Evolutionary conservation across 202 grass and related monocot species (phyloP).

Genomic region (Hordeum pubiflorum): DNA sequence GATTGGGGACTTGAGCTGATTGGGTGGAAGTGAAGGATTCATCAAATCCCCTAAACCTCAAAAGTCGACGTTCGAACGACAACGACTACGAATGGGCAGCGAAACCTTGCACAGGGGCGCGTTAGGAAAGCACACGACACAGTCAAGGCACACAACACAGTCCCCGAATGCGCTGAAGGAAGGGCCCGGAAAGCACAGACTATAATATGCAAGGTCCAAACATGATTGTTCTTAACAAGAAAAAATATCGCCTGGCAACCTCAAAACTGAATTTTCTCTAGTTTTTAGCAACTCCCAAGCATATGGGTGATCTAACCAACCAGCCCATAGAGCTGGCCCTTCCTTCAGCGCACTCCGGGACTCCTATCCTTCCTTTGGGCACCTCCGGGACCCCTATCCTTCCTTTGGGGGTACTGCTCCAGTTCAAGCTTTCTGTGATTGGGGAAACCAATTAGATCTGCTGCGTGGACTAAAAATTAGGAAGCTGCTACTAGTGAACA

Average conservation of each 20-base stretch:
- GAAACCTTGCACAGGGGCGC: no score
- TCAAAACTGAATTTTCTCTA: background rate
- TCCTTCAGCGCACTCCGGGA: background rate
- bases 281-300: background rate
- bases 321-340: background rate
- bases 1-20: no score
- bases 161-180: no score
- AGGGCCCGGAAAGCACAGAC: background rate
- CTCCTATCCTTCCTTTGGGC: constrained; percentile 19
- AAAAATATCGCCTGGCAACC: background rate
- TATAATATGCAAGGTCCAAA: background rate
- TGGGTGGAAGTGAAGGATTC: no score
- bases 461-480: background rate
- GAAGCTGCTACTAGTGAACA: background rate
- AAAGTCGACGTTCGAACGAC: background rate
- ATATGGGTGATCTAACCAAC: background rate
- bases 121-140: background rate
- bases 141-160: background rate
- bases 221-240: background rate
- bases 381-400: background rate
- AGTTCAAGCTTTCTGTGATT: constrained; percentile 29
- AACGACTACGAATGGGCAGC: background rate
- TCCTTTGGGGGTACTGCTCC: background rate
- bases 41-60: no score
- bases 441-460: background rate